Evolutionary conservation across 257 asterid genomes (phyloP), one percentile per base, ranked within the genome.

Genomic region (Ilex asprella): DNA sequence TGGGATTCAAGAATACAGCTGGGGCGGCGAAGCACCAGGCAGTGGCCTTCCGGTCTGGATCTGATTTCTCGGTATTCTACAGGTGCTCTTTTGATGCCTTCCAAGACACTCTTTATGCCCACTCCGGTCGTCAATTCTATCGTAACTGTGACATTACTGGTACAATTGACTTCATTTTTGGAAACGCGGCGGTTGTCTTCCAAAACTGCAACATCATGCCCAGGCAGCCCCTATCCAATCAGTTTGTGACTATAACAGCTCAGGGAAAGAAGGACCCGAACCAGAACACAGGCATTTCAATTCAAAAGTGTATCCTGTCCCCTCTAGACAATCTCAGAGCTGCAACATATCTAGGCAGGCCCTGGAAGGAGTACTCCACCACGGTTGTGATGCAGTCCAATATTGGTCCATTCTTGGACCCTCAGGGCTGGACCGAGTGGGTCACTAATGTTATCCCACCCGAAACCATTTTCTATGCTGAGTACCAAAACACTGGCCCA

Each of bases 31-130:
- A 85, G 67, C 91, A 85, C 71, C 97, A 89, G 64, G 95, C 97
- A 2, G 97, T 85, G 31, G 95, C 97, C 56, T 21, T 83, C 11
- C 75, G 88, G 0, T 87, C 90, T 0, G 88, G 86, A 0, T 84
- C 95, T 0, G 90, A 89, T 27, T 74, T 68, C 12, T 85, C 95
- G 0, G 79, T 85, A 30, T 79, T 84, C 75, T 61, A 69, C 67
- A 60, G 63, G 0, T 89, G 95, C 70, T 53, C 78, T 0, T 87
- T 89, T 54, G 78, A 85, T 2, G 95, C 73, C 0, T 87, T 65
- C 60, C 95, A 89, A 15, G 97, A 89, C 83, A 89, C 94, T 0
- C 94, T 90, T 41, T 90, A 90, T 53, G 64, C 95, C 1, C 92
- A 90, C 76, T 83, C 92, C 30, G 83, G 83, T 44, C 87, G 97